A percentile compares a stretch with the other conserved stretches of the same genome.
These are phyloP conservation scores for Termitomyces sp. DNA, from an alignment of 768 basidiomycete species.

Conservation along the genomic window DNA sequence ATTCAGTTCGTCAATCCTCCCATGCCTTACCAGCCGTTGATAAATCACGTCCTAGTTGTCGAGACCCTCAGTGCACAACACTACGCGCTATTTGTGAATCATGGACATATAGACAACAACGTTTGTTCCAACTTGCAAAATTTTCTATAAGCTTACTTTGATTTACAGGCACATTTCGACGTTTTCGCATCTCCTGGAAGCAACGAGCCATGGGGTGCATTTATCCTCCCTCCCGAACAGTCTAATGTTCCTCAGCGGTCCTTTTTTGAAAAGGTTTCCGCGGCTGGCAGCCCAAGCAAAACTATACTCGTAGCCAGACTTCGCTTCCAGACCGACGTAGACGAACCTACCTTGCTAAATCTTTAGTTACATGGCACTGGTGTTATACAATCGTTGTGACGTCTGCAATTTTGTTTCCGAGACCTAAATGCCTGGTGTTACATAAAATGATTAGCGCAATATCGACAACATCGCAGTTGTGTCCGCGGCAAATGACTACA, in stretches of 20 bases:
- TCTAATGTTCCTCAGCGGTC: not conserved
- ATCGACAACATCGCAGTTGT: not conserved
- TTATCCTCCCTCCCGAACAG: not conserved
- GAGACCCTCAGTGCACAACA: slow-evolving; percentile 10
- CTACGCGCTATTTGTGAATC: slow-evolving; percentile 8
- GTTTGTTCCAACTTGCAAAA: not conserved
- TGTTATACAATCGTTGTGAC: not conserved
- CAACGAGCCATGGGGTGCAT: slow-evolving; percentile 4
- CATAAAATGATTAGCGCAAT: not conserved
- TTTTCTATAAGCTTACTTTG: not conserved
- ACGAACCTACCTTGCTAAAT: slow-evolving; percentile 7
- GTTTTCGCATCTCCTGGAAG: not conserved
- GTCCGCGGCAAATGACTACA: too few species aligned
- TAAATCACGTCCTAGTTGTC: slow-evolving; percentile 1
- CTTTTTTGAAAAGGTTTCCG: slow-evolving; percentile 1
- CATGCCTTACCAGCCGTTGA: not conserved
- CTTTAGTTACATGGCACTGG: not conserved
- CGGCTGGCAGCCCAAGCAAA: not conserved
- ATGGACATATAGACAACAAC: slow-evolving; percentile 3
- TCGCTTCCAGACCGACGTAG: slow-evolving; percentile 8
- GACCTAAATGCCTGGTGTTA: too few species aligned
- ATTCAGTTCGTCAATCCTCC: not conserved
- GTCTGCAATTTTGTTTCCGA: too few species aligned
- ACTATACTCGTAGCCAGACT: slow-evolving; percentile 9
- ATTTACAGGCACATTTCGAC: slow-evolving; percentile 7